A percentile compares a stretch with the other conserved stretches of the same genome.
phyloP scores from a whole-genome alignment of 139 green algal genomes.

The Chlamydomonas applanata region DNA sequence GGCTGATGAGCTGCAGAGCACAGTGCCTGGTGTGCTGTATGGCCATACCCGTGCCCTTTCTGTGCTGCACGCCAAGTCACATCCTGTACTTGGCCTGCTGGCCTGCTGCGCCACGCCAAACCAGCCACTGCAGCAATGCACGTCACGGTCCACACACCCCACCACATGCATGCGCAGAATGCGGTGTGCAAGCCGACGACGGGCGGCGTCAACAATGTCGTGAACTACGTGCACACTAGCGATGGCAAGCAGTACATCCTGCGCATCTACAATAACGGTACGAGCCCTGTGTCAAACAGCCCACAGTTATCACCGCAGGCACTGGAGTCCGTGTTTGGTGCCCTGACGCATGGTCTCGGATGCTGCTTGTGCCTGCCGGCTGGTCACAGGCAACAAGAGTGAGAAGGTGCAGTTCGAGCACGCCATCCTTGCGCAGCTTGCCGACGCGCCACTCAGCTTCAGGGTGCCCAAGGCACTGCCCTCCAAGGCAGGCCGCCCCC shows the following conservation, averaged over 20 bases:
- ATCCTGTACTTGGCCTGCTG: no score
- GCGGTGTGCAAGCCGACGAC: slow-evolving; percentile 1
- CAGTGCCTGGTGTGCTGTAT: slow-evolving; percentile 13
- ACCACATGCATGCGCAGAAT: no score
- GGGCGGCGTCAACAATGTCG: slow-evolving; percentile 53
- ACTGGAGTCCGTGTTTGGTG: no score
- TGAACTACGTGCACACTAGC: slow-evolving; percentile 41
- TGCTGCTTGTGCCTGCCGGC: no score
- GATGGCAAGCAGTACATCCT: slow-evolving; percentile 43
- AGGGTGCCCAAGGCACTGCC: slow-evolving; percentile 40
- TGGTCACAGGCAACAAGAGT: no score
- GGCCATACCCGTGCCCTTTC: not conserved
- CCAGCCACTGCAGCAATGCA: no score
- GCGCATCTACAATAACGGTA: slow-evolving; percentile 63
- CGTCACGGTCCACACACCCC: no score
- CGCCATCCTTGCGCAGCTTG: slow-evolving; percentile 44
- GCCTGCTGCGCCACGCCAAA: no score
- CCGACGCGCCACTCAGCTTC: slow-evolving; percentile 36
- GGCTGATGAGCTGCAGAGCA: no score
- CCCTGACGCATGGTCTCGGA: no score
- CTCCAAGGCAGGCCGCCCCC: slow-evolving; percentile 18
- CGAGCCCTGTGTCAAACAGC: no score
- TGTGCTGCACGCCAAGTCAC: not conserved
- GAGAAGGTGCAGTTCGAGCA: slow-evolving; percentile 42
- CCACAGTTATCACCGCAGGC: no score